Evolutionary conservation across 2,329 filamentous ascomycete species (phyloP).

Genomic region (Bipolaris zeicola): DNA sequence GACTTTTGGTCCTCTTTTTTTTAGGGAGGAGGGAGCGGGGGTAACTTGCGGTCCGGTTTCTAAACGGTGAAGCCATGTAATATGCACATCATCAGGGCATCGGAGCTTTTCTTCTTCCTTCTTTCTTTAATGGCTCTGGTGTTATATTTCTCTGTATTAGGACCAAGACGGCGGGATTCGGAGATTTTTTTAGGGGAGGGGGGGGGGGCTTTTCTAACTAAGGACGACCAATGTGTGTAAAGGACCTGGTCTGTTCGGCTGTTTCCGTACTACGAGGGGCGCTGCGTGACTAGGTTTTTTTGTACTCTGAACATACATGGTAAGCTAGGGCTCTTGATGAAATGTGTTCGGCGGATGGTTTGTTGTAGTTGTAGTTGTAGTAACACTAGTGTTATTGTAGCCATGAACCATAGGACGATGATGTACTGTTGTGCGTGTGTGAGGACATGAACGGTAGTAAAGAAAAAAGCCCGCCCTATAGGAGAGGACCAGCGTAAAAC

Average conservation of each 20-base stretch:
- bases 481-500: background rate
- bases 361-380: background rate
- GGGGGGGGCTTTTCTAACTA: conserved; percentile 1
- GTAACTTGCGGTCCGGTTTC: too few species aligned
- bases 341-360: background rate
- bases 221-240: background rate
- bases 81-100: conserved; percentile 12
- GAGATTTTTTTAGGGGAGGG: background rate
- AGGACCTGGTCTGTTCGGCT: conserved; percentile 11
- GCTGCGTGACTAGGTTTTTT: conserved; percentile 10
- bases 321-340: background rate
- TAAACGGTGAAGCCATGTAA: conserved; percentile 15
- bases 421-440: conserved; percentile 4
- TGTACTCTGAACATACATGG: background rate
- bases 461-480: background rate
- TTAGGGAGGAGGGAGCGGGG: too few species aligned
- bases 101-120: conserved; percentile 4
- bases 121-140: background rate
- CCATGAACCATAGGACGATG: conserved; percentile 1
- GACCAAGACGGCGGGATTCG: conserved; percentile 26
- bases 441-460: background rate
- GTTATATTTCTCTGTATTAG: too few species aligned
- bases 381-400: background rate
- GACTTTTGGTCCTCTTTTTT: too few species aligned
- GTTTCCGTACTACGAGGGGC: conserved; percentile 6